A percentile compares a stretch with the other conserved stretches of the same genome.
Conservation (phyloP, 148 eudicot genomes). For the Heliosperma pusillum region DNA sequence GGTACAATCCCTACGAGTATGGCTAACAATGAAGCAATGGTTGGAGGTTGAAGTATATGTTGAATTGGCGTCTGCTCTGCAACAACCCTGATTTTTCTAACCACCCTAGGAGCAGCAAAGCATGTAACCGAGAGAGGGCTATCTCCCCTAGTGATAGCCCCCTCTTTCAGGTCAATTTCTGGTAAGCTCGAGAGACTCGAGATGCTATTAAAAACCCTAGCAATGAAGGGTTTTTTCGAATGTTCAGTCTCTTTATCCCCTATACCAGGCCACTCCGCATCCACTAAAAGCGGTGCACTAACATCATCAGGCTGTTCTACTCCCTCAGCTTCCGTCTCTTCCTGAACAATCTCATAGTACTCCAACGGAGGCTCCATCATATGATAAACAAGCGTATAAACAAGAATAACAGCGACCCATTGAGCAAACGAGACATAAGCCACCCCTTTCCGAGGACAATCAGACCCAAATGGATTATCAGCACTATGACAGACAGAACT, state of each 20-base stretch:
- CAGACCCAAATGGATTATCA: constrained; percentile 46
- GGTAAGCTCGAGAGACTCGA: constrained; percentile 37
- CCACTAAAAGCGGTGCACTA: constrained; percentile 52
- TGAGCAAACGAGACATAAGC: constrained; percentile 73
- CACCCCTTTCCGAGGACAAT: constrained; percentile 51
- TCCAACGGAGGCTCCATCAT: constrained; percentile 75
- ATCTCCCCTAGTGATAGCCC: constrained; percentile 16
- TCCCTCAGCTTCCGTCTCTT: constrained; percentile 25
- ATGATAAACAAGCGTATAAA: constrained; percentile 65
- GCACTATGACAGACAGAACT: constrained; percentile 55
- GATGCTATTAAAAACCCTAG: constrained; percentile 40
- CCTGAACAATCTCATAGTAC: constrained; percentile 58
- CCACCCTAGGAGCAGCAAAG: constrained; percentile 51
- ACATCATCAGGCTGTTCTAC: constrained; percentile 24
- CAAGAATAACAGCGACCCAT: constrained; percentile 65
- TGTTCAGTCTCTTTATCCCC: constrained; percentile 54
- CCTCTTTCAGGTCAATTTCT: constrained; percentile 26
- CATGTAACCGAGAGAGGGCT: constrained; percentile 43
- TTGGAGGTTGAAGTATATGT: constrained; percentile 69
- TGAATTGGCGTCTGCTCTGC: constrained; percentile 61
- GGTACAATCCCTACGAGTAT: constrained; percentile 55
- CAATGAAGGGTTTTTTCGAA: constrained; percentile 51
- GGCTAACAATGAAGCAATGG: constrained; percentile 57
- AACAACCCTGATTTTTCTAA: constrained; percentile 46
- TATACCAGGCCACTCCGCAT: constrained; percentile 66